phyloP scores from a whole-genome alignment of 768 basidiomycete species.

The Mrakia gelida region DNA sequence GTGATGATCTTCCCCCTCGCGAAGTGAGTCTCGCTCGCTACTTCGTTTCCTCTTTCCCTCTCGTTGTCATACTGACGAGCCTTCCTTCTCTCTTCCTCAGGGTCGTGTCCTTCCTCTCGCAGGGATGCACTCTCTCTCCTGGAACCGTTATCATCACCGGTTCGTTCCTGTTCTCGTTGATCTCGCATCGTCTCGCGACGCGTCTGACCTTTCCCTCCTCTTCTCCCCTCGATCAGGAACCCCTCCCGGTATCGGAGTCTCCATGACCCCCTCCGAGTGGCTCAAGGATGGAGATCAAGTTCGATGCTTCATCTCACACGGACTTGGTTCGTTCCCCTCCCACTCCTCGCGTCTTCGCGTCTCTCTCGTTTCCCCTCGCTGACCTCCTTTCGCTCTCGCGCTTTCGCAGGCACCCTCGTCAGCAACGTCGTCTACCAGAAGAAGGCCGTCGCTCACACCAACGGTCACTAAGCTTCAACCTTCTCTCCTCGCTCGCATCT shows the following conservation, averaged over 20 bases:
- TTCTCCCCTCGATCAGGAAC: background rate
- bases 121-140: constrained; percentile 45
- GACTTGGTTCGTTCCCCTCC: constrained; percentile 12
- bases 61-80: background rate
- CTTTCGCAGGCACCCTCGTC: background rate
- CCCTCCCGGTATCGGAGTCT: constrained; percentile 13
- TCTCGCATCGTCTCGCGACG: background rate
- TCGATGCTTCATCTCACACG: constrained; percentile 18
- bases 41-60: no score
- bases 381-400: background rate
- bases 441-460: background rate
- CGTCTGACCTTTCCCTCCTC: background rate
- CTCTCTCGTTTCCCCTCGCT: background rate
- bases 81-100: background rate
- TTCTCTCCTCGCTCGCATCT: background rate
- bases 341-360: background rate
- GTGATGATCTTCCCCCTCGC: constrained; percentile 19
- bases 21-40: background rate
- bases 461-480: background rate
- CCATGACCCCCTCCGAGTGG: background rate
- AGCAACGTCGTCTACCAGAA: background rate
- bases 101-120: constrained; percentile 30
- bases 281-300: constrained; percentile 25
- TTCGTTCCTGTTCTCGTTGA: background rate
- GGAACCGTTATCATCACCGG: constrained; percentile 48